Percentiles rank a stretch among this genome's conserved stretches.
These are phyloP conservation scores for Chamaecrista fasciculata DNA, from an alignment of 306 rosid genomes.

Conservation along the genomic window DNA sequence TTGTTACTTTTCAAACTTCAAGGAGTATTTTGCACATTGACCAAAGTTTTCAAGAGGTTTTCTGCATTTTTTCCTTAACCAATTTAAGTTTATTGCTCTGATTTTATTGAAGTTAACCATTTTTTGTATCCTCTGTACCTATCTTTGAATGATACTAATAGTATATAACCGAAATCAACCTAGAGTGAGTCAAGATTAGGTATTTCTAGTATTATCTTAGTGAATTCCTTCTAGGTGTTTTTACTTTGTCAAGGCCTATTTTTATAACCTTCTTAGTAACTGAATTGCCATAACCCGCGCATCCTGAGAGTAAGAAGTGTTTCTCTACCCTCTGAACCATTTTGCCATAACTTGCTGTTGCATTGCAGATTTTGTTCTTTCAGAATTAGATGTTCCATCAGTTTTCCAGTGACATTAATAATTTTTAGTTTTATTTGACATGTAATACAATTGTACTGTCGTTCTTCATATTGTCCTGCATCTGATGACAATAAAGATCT, in stretches of 20 bases:
- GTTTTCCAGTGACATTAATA: not conserved
- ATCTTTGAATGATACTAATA: not conserved
- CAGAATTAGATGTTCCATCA: too few relatives aligned
- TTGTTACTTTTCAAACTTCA: too few relatives aligned
- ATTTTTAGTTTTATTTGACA: not conserved
- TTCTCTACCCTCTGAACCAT: too few relatives aligned
- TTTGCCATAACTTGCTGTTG: too few relatives aligned
- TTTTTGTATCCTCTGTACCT: too few relatives aligned
- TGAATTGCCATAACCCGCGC: too few relatives aligned
- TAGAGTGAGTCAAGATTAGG: not conserved
- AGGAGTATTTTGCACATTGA: too few relatives aligned
- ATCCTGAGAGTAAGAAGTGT: too few relatives aligned
- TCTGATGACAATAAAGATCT: not conserved
- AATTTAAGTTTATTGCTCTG: not conserved
- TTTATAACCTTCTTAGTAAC: too few relatives aligned
- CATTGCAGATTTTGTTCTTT: too few relatives aligned
- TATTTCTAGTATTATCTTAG: not conserved
- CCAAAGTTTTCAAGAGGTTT: too few relatives aligned
- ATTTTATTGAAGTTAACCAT: not conserved
- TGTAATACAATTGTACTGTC: not conserved
- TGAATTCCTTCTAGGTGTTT: not conserved
- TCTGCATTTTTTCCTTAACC: too few relatives aligned
- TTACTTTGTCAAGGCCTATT: not conserved
- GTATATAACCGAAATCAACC: not conserved
- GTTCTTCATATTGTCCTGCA: not conserved